Evolutionary conservation across 306 rosid species (phyloP).

Genomic region (Macrotyloma uniflorum): DNA sequence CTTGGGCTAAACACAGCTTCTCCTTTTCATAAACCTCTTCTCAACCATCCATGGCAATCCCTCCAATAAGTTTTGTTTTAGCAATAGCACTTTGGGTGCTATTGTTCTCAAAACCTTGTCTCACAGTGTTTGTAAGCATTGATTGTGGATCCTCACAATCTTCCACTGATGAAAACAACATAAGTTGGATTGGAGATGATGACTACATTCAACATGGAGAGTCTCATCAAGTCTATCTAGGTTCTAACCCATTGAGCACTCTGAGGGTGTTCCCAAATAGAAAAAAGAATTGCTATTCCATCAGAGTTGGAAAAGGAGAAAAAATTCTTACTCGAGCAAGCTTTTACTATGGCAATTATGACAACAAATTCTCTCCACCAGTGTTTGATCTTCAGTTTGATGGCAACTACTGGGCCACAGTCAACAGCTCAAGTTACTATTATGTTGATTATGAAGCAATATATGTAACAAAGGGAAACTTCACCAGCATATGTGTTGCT

Average conservation of each 20-base stretch:
- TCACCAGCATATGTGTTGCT: conserved; percentile 53
- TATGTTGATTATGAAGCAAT: conserved; percentile 38
- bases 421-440: conserved; percentile 36
- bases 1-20: conserved; percentile 24
- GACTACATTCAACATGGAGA: conserved; percentile 37
- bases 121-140: conserved; percentile 49
- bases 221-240: conserved; percentile 20
- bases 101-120: conserved; percentile 31
- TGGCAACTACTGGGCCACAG: conserved; percentile 45
- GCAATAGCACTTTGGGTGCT: conserved; percentile 30
- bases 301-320: conserved; percentile 42
- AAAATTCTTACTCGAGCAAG: conserved; percentile 52
- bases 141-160: conserved; percentile 50
- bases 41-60: conserved; percentile 36
- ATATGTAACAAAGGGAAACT: conserved; percentile 41
- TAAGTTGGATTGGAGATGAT: conserved; percentile 50
- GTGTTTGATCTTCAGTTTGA: conserved; percentile 52
- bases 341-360: conserved; percentile 56
- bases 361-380: conserved; percentile 49
- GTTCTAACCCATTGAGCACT: conserved; percentile 36
- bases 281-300: conserved; percentile 50
- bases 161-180: conserved; percentile 35
- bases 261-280: conserved; percentile 49
- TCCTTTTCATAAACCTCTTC: background rate
- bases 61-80: background rate